These are phyloP conservation scores for Penicillium lividum DNA, from an alignment of 495 filamentous ascomycete genomes.

Conservation along the genomic window DNA sequence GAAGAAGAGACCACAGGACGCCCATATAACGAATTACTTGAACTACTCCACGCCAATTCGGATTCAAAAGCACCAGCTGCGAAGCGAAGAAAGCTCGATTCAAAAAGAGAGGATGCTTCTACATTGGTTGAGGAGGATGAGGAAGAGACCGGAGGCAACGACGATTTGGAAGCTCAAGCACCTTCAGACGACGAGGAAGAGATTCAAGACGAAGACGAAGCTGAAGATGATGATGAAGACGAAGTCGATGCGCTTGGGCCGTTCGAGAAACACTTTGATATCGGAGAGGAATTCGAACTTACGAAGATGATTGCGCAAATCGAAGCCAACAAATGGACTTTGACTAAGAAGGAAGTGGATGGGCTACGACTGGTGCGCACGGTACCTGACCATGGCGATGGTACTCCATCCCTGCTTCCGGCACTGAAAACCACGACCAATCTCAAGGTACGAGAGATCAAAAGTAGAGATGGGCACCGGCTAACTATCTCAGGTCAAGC, in stretches of 20 bases:
- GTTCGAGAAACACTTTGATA: constrained; percentile 77
- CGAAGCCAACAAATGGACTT: constrained; percentile 58
- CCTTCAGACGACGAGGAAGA: constrained; percentile 49
- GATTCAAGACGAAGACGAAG: constrained; percentile 17
- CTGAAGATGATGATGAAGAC: constrained; percentile 43
- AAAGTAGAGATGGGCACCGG: not conserved
- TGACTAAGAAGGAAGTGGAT: constrained; percentile 44
- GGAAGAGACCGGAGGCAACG: constrained; percentile 29
- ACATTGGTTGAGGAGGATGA: constrained; percentile 22
- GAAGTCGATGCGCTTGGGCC: constrained; percentile 59
- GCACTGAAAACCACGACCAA: constrained; percentile 38
- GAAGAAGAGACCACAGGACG: constrained; percentile 46
- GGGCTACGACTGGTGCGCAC: constrained; percentile 44
- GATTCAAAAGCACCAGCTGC: constrained; percentile 56
- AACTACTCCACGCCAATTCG: constrained; percentile 53
- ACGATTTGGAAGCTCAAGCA: constrained; percentile 37
- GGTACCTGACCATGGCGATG: constrained; percentile 39
- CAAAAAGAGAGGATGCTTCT: constrained; percentile 12
- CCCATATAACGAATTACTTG: constrained; percentile 67
- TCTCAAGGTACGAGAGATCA: constrained; percentile 33
- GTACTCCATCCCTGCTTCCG: constrained; percentile 30
- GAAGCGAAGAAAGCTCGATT: constrained; percentile 66
- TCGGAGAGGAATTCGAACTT: constrained; percentile 58
- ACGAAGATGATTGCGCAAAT: constrained; percentile 53
- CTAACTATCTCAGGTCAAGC: constrained; percentile 40